Evolutionary conservation across 495 filamentous ascomycete species (phyloP).

Genomic region (Penicillium crystallinum): DNA sequence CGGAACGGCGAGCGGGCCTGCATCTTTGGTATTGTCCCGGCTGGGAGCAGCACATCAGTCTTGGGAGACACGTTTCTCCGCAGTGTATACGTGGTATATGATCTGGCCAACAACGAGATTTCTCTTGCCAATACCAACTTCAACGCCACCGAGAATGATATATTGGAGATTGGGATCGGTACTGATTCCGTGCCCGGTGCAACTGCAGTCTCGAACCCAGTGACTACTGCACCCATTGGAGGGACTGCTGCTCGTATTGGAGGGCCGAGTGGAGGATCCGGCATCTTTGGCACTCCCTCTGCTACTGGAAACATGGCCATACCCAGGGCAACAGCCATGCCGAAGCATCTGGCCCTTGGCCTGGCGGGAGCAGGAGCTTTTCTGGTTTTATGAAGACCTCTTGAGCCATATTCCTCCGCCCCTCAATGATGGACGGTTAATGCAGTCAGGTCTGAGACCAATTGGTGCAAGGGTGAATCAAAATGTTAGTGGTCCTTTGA

Average conservation of each 20-base stretch:
- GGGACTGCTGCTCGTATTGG: conserved; percentile 37
- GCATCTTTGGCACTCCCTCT: conserved; percentile 10
- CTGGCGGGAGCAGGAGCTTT: conserved; percentile 27
- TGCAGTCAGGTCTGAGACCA: no score
- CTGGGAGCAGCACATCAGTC: conserved; percentile 60
- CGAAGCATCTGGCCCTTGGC: conserved; percentile 22
- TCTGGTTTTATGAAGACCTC: conserved; percentile 14
- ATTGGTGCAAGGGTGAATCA: no score
- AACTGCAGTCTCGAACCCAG: conserved; percentile 59
- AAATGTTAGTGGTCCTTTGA: no score
- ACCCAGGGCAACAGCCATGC: conserved; percentile 17
- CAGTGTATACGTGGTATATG: conserved; percentile 89
- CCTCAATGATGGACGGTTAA: no score
- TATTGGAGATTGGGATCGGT: conserved; percentile 70
- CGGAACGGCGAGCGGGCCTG: conserved; percentile 59
- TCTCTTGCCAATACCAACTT: conserved; percentile 81
- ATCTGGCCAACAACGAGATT: conserved; percentile 82
- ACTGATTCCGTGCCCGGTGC: conserved; percentile 63
- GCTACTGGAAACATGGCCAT: conserved; percentile 19
- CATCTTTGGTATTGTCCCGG: conserved; percentile 71
- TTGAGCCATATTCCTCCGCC: background rate
- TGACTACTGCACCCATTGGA: conserved; percentile 40
- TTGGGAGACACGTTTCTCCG: conserved; percentile 92
- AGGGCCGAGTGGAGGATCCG: conserved; percentile 19
- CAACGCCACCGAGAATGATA: conserved; percentile 58